A percentile compares a stretch with the other conserved stretches of the same genome.
phyloP scores from a whole-genome alignment of 1,284 basidiomycete genomes.

The Marasmius oreades region DNA sequence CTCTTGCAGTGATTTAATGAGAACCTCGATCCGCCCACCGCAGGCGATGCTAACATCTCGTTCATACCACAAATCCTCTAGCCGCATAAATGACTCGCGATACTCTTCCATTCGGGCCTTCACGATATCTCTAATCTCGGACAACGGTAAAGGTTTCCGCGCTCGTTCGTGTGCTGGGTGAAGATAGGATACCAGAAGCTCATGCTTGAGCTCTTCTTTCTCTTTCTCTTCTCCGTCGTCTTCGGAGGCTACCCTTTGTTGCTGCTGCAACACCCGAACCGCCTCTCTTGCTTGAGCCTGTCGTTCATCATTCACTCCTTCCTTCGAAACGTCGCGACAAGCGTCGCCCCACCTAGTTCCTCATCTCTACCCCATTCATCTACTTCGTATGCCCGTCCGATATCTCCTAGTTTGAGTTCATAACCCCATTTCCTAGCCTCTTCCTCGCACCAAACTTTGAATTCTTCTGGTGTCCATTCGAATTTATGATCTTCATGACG shows the following conservation, averaged over 20 bases:
- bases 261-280: constrained; percentile 24
- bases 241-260: not conserved
- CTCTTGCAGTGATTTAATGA: constrained; percentile 47
- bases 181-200: constrained; percentile 45
- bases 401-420: constrained; percentile 47
- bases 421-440: constrained; percentile 77
- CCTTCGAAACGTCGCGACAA: constrained; percentile 68
- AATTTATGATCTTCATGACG: constrained; percentile 90
- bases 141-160: constrained; percentile 35
- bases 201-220: constrained; percentile 37
- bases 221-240: constrained; percentile 10
- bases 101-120: constrained; percentile 50
- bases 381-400: constrained; percentile 52
- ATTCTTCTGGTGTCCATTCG: constrained; percentile 87
- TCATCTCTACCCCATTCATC: constrained; percentile 71
- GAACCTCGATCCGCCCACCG: constrained; percentile 65
- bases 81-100: constrained; percentile 43
- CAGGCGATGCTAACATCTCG: constrained; percentile 55
- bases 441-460: constrained; percentile 63
- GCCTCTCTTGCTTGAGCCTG: constrained; percentile 32
- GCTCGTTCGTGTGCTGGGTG: constrained; percentile 51
- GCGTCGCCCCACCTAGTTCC: constrained; percentile 64
- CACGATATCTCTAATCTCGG: constrained; percentile 51
- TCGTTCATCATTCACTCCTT: constrained; percentile 28
- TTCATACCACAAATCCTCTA: constrained; percentile 73